Evolutionary conservation across 1,139 yeast genomes (phyloP).

Genomic region (Yamadazyma epiphylla): DNA sequence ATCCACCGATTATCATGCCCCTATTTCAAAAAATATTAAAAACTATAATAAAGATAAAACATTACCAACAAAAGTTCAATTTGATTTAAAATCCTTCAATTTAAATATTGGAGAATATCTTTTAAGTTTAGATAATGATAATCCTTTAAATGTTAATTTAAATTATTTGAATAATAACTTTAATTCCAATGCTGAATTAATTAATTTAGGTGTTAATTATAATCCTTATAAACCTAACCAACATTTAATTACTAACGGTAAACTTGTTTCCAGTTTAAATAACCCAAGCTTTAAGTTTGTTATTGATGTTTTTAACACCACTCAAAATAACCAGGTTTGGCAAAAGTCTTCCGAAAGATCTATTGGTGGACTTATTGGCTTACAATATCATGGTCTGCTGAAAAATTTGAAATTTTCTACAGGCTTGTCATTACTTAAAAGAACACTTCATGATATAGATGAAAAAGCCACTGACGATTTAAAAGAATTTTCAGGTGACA

Average conservation of each 20-base stretch:
- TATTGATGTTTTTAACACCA: conserved; percentile 30
- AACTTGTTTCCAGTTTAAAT: conserved; percentile 32
- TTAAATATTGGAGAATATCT: conserved; percentile 35
- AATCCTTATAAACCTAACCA: conserved; percentile 47
- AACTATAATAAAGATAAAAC: conserved; percentile 34
- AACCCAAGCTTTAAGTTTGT: conserved; percentile 40
- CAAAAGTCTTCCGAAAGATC: conserved; percentile 30
- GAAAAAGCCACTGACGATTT: conserved; percentile 36
- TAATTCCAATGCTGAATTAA: conserved; percentile 41
- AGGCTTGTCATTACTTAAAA: conserved; percentile 41
- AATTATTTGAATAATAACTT: conserved; percentile 42
- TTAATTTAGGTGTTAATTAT: conserved; percentile 39
- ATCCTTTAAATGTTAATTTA: conserved; percentile 34
- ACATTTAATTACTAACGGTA: conserved; percentile 33
- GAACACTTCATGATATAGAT: conserved; percentile 39
- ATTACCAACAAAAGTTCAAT: conserved; percentile 35
- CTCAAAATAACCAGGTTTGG: conserved; percentile 40
- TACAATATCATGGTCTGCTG: conserved; percentile 21
- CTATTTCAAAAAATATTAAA: conserved; percentile 20
- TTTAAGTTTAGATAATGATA: conserved; percentile 38
- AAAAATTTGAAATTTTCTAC: conserved; percentile 20
- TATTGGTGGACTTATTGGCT: conserved; percentile 43
- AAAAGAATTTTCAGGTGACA: conserved; percentile 30
- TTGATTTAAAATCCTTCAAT: conserved; percentile 31
- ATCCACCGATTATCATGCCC: conserved; percentile 30